Conservation (phyloP, 768 basidiomycete species). For the Pholiota conissans region DNA sequence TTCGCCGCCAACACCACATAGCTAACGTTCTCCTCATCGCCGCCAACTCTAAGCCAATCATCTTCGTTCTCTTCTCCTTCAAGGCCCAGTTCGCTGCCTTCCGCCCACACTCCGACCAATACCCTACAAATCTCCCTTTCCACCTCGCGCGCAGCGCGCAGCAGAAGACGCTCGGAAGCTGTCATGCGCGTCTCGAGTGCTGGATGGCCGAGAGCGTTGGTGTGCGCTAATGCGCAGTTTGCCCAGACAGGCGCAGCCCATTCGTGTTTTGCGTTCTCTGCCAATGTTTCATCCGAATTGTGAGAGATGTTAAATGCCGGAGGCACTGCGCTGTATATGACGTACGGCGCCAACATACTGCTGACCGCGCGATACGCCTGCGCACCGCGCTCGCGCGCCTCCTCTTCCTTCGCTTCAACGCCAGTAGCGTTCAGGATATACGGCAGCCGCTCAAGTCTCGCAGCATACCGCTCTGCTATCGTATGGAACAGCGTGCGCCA, state of each 20-base stretch:
- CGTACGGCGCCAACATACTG: slow-evolving; percentile 33
- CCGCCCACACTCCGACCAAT: slow-evolving; percentile 46
- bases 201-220: slow-evolving; percentile 19
- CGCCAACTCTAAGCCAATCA: slow-evolving; percentile 5
- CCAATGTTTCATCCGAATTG: background rate
- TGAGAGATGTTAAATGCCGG: background rate
- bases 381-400: slow-evolving; percentile 11
- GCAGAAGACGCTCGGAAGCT: slow-evolving; percentile 28
- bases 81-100: slow-evolving; percentile 31
- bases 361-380: slow-evolving; percentile 27
- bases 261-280: background rate
- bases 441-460: slow-evolving; percentile 39
- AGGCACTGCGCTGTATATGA: slow-evolving; percentile 22
- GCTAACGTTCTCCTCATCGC: background rate
- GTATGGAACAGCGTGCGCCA: slow-evolving; percentile 39
- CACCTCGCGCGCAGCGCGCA: slow-evolving; percentile 32
- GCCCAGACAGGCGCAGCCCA: slow-evolving; percentile 38
- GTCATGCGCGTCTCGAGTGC: slow-evolving; percentile 18
- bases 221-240: slow-evolving; percentile 33
- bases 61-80: background rate
- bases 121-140: slow-evolving; percentile 46
- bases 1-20: background rate
- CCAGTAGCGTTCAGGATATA: slow-evolving; percentile 33
- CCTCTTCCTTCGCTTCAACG: slow-evolving; percentile 3
- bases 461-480: slow-evolving; percentile 40